Evolutionary conservation across 2,329 filamentous ascomycete species (phyloP), one percentile per base, ranked within the genome.

Genomic region (Cladorrhinum sp.): DNA sequence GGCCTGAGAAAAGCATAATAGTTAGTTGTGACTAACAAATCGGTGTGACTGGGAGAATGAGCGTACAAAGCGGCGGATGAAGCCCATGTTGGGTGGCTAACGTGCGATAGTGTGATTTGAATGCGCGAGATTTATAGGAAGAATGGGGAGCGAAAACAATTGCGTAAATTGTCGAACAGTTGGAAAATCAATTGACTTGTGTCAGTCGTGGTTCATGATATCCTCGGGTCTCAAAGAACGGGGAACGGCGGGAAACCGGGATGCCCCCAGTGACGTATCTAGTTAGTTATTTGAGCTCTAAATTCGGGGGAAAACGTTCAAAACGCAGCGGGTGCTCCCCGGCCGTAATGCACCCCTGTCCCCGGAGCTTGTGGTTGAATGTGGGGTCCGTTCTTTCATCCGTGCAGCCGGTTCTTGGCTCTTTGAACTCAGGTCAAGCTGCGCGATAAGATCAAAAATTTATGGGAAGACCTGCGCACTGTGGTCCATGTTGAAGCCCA

Each of bases 21-120:
- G 53, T 65, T 64, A 64, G 64, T 58, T 51, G 25, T 50, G 45
- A 16, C 12, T 32, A 8, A 36, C 16, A 5, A n/a, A 18, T 20
- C n/a, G 23, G 27, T 45, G 27, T 55, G 24, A 50, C 22, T 0
- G 51, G 3, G 36, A 45, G 32, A 8, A 20, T 24, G 29, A 45
- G 78, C 87, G 65, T 81, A 92, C 90, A 73, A 92, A 90, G 68
- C 90, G 89, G 48, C 85, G 81, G 66, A 84, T 82, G 79, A 91
- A 91, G 71, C 89, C 88, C 89, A 92, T 91, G 67, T 61, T 76
- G 22, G 32, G 25, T 29, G 10, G n/a, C n/a, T n/a, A n/a, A n/a
- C n/a, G n/a, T n/a, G n/a, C n/a, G n/a, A n/a, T n/a, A n/a, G n/a
- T n/a, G n/a, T n/a, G n/a, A n/a, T n/a, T n/a, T n/a, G n/a, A n/a